These are phyloP conservation scores for Persicaria maculosa DNA, from an alignment of 148 eudicot genomes.

Conservation along the genomic window DNA sequence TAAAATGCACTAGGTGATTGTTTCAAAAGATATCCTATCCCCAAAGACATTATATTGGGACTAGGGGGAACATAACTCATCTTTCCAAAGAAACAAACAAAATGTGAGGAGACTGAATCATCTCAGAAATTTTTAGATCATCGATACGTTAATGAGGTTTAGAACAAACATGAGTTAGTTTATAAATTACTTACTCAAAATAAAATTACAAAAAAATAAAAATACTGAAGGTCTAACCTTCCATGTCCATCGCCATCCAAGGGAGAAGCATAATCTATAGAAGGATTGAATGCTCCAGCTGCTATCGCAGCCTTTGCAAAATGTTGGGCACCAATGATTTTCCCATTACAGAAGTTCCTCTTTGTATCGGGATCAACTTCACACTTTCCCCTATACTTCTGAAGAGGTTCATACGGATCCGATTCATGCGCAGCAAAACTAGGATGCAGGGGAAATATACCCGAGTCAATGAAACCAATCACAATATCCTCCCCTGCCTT, in stretches of 20 bases:
- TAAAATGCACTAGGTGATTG: neutral
- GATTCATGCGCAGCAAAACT: slow-evolving; percentile 63
- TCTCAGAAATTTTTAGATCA: neutral
- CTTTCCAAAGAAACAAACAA: neutral
- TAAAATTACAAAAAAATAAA: neutral
- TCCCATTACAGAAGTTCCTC: slow-evolving; percentile 78
- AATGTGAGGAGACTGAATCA: neutral
- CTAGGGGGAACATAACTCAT: neutral
- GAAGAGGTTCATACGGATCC: slow-evolving; percentile 79
- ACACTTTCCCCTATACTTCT: slow-evolving; percentile 84
- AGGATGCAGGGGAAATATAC: slow-evolving; percentile 81
- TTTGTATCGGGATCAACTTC: slow-evolving; percentile 72
- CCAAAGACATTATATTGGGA: neutral
- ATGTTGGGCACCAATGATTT: slow-evolving; percentile 97
- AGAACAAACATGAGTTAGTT: neutral
- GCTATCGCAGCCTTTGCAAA: slow-evolving; percentile 93
- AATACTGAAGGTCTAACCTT: slow-evolving; percentile 43
- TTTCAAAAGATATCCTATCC: neutral
- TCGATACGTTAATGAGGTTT: neutral
- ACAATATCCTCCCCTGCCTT: slow-evolving; percentile 91
- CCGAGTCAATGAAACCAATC: slow-evolving; percentile 91
- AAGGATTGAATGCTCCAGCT: slow-evolving; percentile 88
- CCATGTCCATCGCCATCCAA: slow-evolving; percentile 99
- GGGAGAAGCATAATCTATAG: slow-evolving; percentile 84
- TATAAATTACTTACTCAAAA: neutral